Evolutionary conservation across 129 eudicot species (phyloP).

Genomic region (Deinandra increscens): DNA sequence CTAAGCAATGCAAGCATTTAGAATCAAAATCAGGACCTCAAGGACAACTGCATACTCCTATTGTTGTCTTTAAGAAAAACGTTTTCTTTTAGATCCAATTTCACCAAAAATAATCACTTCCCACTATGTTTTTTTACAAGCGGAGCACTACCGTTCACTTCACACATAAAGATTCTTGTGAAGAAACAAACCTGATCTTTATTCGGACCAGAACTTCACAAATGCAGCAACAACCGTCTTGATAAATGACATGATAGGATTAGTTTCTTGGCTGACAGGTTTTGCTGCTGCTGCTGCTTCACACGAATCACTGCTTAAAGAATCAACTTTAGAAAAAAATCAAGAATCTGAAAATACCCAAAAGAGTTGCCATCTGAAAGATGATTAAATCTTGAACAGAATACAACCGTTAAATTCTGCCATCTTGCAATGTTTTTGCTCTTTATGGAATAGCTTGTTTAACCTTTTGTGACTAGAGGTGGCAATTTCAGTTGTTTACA

Average conservation of each 20-base stretch:
- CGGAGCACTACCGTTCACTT: conserved; percentile 16
- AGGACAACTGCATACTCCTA: neutral
- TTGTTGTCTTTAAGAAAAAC: neutral
- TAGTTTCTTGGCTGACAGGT: conserved; percentile 37
- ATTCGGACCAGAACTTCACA: conserved; percentile 70
- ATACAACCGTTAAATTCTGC: neutral
- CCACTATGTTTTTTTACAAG: neutral
- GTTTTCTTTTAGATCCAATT: neutral
- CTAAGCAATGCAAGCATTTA: neutral
- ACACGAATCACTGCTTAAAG: conserved; percentile 52
- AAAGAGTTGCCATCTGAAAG: neutral
- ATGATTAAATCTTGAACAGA: conserved; percentile 10
- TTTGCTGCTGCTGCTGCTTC: conserved; percentile 41
- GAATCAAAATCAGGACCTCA: neutral
- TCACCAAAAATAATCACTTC: neutral
- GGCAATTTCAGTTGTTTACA: neutral
- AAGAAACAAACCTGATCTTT: conserved; percentile 23
- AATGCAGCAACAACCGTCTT: conserved; percentile 52
- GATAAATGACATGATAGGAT: conserved; percentile 44
- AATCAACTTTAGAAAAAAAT: conserved; percentile 7
- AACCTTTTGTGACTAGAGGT: no score
- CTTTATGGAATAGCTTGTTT: neutral
- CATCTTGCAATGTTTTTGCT: conserved; percentile 4
- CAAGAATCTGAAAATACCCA: neutral
- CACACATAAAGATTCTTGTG: neutral